Conservation (phyloP, 2,329 filamentous ascomycete genomes). For the Helotiales sp. region DNA sequence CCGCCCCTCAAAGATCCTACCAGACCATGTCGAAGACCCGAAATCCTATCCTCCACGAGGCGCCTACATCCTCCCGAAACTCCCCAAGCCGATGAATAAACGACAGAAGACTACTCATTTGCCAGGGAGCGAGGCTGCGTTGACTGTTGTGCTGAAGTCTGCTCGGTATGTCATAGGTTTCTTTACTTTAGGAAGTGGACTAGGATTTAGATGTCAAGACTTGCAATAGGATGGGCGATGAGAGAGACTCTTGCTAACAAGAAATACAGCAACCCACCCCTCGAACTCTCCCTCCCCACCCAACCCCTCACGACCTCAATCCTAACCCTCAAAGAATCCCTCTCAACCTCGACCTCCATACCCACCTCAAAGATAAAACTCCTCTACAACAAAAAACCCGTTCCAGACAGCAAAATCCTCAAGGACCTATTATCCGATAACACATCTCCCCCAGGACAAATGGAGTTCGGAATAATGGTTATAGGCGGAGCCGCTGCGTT, state of each 20-base stretch:
- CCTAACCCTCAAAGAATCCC: constrained; percentile 72
- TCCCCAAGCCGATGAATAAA: constrained; percentile 55
- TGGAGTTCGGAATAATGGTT: constrained; percentile 88
- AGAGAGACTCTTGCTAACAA: no score
- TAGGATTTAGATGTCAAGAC: no score
- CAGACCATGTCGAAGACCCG: constrained; percentile 88
- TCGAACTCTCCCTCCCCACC: constrained; percentile 65
- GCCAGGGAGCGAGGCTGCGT: constrained; percentile 53
- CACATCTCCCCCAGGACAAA: constrained; percentile 42
- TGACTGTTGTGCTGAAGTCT: constrained; percentile 68
- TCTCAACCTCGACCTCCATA: constrained; percentile 63
- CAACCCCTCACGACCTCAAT: constrained; percentile 70
- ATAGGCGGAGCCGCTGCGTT: constrained; percentile 66
- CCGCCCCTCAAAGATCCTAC: constrained; percentile 76
- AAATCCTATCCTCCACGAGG: constrained; percentile 73
- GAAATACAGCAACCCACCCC: constrained; percentile 70
- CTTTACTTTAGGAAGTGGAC: no score
- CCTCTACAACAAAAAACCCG: constrained; percentile 83
- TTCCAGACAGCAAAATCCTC: constrained; percentile 73
- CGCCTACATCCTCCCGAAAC: constrained; percentile 72
- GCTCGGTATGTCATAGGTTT: no score
- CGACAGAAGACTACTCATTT: constrained; percentile 40
- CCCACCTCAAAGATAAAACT: constrained; percentile 81
- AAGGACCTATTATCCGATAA: constrained; percentile 67
- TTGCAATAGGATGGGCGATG: no score